Base-by-base conservation (phyloP, 2,329 filamentous ascomycete species). In the Colletotrichum gloeosporioides region DNA sequence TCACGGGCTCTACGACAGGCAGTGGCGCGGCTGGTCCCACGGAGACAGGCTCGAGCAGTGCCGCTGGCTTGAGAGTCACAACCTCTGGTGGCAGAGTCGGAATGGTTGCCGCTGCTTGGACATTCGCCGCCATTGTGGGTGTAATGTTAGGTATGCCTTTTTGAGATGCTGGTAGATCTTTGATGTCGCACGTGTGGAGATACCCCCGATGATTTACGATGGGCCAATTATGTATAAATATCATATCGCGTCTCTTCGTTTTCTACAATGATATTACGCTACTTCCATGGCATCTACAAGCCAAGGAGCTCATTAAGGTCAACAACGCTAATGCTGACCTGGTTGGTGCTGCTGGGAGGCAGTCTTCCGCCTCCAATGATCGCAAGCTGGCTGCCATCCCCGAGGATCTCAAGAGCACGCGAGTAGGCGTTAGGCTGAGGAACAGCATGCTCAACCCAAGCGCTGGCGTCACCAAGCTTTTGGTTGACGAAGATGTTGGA, bases 321-420 rank as follows among this genome's bases (percentile, higher is more conserved):
- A 25, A 84, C 80, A 25, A 87, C 82, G 39, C 84, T 87, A 39
- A 85, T 71, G 39, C 81, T 84, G 4, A 87, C 83, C 78, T 85
- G 81, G 49, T 90, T 89, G 53, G 85, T 86, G 61, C 83, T 88
- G 64, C 84, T 87, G 1, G 87, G 87, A 6, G 88, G 89, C 79
- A 88, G 80, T 27, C 85, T 82, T 1, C 87, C 86, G 1, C 82
- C 88, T 1, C 87, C 87, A 68, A 86, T 86, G 63, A 90, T 88
- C 34, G 88, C 79, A 25, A 85, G 53, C 68, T 80, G 71, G 73
- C 82, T 82, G 16, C 84, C 81, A 44, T 83, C 79, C 59, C 81
- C 80, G 34, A 86, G 81, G n/a, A 86, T 81, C 64, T 83, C 71
- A 62, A 87, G 80, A 39, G 82, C 79, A 3, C 86, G 80, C 18